Conservation (phyloP, 257 asterid genomes). For the Galeopsis tetrahit region DNA sequence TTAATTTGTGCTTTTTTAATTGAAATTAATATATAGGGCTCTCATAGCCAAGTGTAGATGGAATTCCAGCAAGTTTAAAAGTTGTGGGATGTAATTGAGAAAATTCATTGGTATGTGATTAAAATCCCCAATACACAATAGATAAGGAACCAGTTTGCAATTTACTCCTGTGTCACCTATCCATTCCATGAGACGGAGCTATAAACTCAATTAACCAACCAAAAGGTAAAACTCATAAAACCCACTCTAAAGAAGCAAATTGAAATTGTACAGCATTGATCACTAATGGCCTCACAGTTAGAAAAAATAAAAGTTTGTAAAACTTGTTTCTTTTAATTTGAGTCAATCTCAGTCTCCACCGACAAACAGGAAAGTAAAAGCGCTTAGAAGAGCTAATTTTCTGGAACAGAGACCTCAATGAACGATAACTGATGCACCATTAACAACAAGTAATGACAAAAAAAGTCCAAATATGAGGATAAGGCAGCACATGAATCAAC, state of each 20-base stretch:
- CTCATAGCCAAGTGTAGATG: too few relatives aligned
- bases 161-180: background rate
- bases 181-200: background rate
- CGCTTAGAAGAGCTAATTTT: background rate
- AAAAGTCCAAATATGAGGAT: background rate
- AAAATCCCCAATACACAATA: too few relatives aligned
- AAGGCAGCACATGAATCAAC: background rate
- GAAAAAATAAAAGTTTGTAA: background rate
- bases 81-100: too few relatives aligned
- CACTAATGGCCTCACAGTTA: background rate
- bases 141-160: too few relatives aligned
- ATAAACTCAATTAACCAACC: background rate
- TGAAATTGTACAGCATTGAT: background rate
- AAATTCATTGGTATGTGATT: too few relatives aligned
- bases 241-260: background rate
- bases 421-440: background rate
- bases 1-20: too few relatives aligned
- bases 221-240: background rate
- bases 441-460: background rate
- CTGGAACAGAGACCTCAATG: background rate
- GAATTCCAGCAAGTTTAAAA: too few relatives aligned
- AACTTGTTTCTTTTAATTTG: background rate
- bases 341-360: background rate
- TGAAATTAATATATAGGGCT: too few relatives aligned
- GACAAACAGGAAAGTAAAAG: background rate